phyloP scores from a whole-genome alignment of 495 filamentous ascomycete species.

The Lineolata rhizophorae region DNA sequence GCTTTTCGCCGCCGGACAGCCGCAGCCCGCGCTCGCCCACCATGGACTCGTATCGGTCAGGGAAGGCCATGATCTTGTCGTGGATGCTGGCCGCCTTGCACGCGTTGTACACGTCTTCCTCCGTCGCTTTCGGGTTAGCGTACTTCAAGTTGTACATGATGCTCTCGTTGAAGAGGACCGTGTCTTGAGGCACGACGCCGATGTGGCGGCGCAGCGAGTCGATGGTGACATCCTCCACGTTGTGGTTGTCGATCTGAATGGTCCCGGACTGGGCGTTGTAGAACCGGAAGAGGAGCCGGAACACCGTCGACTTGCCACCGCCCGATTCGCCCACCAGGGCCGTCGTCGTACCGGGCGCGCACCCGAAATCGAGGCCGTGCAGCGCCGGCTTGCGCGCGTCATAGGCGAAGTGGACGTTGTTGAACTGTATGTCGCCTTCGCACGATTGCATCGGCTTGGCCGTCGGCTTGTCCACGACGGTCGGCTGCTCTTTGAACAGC shows the following conservation, averaged over 20 bases:
- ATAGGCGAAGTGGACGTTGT: slow-evolving; percentile 78
- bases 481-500: slow-evolving; percentile 84
- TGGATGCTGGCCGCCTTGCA: slow-evolving; percentile 87
- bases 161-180: slow-evolving; percentile 87
- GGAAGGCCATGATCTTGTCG: slow-evolving; percentile 84
- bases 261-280: slow-evolving; percentile 62
- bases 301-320: slow-evolving; percentile 93
- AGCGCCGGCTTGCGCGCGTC: slow-evolving; percentile 73
- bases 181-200: slow-evolving; percentile 93
- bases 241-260: slow-evolving; percentile 63
- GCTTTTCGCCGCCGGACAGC: slow-evolving; percentile 88
- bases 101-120: slow-evolving; percentile 75
- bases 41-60: slow-evolving; percentile 76
- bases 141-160: slow-evolving; percentile 96
- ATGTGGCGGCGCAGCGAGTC: slow-evolving; percentile 80
- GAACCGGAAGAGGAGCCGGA: slow-evolving; percentile 85
- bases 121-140: slow-evolving; percentile 63
- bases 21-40: slow-evolving; percentile 89
- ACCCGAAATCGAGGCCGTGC: slow-evolving; percentile 58
- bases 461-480: slow-evolving; percentile 48
- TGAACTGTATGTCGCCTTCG: slow-evolving; percentile 63
- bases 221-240: slow-evolving; percentile 72
- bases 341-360: slow-evolving; percentile 74
- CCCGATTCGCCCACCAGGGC: slow-evolving; percentile 91
- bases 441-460: slow-evolving; percentile 37